phyloP scores from a whole-genome alignment of 768 basidiomycete species.

The Mycena leptocephala region DNA sequence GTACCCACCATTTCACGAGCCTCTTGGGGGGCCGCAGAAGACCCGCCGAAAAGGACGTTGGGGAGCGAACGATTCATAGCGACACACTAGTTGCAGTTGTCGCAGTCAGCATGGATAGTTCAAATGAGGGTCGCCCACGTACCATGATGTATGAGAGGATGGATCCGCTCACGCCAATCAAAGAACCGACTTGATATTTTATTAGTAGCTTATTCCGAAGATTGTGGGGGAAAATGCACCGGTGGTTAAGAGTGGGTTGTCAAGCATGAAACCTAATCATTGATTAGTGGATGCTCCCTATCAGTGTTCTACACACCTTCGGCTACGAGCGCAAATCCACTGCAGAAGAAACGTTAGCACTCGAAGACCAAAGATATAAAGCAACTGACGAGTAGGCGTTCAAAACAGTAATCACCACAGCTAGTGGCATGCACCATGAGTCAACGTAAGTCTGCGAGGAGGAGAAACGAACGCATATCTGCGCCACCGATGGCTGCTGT shows the following conservation, averaged over 20 bases:
- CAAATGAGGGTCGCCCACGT: conserved; percentile 36
- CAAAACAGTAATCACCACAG: conserved; percentile 92
- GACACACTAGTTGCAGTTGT: conserved; percentile 72
- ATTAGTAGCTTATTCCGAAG: not conserved
- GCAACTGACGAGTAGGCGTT: conserved; percentile 84
- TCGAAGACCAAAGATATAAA: not conserved
- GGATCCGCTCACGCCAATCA: conserved; percentile 93
- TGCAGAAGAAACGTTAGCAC: conserved; percentile 31
- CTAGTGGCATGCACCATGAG: conserved; percentile 53
- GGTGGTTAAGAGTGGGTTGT: conserved; percentile 87
- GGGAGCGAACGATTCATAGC: conserved; percentile 92
- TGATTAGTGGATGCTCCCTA: conserved; percentile 6
- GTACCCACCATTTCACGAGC: conserved; percentile 87
- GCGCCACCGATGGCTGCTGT: conserved; percentile 95
- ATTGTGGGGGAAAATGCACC: not conserved
- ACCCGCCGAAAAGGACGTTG: conserved; percentile 93
- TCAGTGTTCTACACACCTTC: conserved; percentile 67
- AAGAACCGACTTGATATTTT: conserved; percentile 70
- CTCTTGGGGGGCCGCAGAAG: conserved; percentile 70
- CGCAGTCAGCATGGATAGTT: not conserved
- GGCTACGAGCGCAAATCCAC: conserved; percentile 91
- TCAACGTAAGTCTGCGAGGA: conserved; percentile 7
- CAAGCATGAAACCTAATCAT: conserved; percentile 84
- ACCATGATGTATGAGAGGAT: conserved; percentile 97
- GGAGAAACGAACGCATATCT: conserved; percentile 81